Percentiles rank a stretch among this genome's conserved stretches.
These are phyloP conservation scores for Phoma herbarum DNA, from an alignment of 2,329 filamentous ascomycete species.

Conservation along the genomic window DNA sequence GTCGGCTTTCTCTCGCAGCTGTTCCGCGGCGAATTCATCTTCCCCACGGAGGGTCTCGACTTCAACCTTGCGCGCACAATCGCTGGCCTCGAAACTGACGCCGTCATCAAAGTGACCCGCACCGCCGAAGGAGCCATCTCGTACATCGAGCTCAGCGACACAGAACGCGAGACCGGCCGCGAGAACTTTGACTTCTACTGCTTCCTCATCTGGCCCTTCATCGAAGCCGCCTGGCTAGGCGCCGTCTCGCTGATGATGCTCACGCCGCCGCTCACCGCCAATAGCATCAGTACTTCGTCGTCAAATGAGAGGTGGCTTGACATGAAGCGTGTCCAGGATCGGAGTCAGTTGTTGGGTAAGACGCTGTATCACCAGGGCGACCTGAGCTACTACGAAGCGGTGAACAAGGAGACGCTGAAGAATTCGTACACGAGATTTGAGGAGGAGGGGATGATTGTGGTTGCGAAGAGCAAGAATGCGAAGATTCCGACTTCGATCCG, in stretches of 20 bases:
- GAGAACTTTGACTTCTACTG: constrained; percentile 99
- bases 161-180: constrained; percentile 78
- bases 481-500: constrained; percentile 70
- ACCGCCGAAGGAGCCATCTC: constrained; percentile 60
- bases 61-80: constrained; percentile 84
- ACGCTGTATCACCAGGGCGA: constrained; percentile 98
- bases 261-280: constrained; percentile 69
- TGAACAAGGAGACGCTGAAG: constrained; percentile 97
- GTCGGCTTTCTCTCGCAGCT: constrained; percentile 88
- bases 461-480: constrained; percentile 71
- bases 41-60: constrained; percentile 83
- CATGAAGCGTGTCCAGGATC: constrained; percentile 78
- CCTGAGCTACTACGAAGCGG: constrained; percentile 95
- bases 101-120: constrained; percentile 75
- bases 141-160: constrained; percentile 76
- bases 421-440: constrained; percentile 90
- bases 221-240: constrained; percentile 92
- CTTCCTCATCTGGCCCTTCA: constrained; percentile 98
- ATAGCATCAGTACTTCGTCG: neutral
- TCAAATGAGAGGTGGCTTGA: constrained; percentile 76
- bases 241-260: constrained; percentile 88
- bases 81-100: constrained; percentile 77
- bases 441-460: constrained; percentile 86
- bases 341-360: constrained; percentile 86
- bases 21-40: constrained; percentile 97